A percentile compares a stretch with the other conserved stretches of the same genome.
These are phyloP conservation scores for Scenedesmus sp. DNA, from an alignment of 163 green algal species.

Conservation along the genomic window DNA sequence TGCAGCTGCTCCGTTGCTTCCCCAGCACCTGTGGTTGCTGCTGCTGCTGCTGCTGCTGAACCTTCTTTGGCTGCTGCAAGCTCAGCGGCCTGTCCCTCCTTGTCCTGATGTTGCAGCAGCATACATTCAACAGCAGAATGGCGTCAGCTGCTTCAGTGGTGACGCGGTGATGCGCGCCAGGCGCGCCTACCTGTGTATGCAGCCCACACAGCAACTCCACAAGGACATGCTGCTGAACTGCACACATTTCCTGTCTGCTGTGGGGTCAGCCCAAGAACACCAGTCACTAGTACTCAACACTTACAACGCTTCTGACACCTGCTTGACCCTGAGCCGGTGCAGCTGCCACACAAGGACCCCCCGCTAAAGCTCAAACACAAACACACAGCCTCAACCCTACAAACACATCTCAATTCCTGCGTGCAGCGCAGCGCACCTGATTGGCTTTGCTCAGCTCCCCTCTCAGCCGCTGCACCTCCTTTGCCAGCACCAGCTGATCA, in stretches of 20 bases:
- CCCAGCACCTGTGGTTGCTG: background rate
- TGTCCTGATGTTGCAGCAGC: background rate
- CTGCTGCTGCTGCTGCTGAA: constrained; percentile 12
- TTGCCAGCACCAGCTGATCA: constrained; percentile 53
- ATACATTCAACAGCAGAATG: background rate
- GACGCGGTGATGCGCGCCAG: no score
- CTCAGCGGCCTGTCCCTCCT: background rate
- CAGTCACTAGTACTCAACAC: background rate
- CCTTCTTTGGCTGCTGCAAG: background rate
- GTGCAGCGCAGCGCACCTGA: constrained; percentile 15
- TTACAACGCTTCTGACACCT: no score
- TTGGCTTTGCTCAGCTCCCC: constrained; percentile 8
- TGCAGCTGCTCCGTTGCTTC: constrained; percentile 11
- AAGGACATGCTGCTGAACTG: background rate
- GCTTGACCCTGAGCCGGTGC: no score
- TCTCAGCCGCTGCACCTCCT: constrained; percentile 54
- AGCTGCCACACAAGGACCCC: no score
- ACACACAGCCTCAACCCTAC: no score
- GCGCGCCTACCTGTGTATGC: background rate
- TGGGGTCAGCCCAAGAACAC: background rate
- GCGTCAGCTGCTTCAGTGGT: background rate
- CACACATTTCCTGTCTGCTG: background rate
- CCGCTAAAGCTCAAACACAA: no score
- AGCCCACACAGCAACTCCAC: background rate
- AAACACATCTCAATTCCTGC: no score